These are phyloP conservation scores for Bretschneidera sinensis DNA, from an alignment of 345 rosid genomes.

Conservation along the genomic window DNA sequence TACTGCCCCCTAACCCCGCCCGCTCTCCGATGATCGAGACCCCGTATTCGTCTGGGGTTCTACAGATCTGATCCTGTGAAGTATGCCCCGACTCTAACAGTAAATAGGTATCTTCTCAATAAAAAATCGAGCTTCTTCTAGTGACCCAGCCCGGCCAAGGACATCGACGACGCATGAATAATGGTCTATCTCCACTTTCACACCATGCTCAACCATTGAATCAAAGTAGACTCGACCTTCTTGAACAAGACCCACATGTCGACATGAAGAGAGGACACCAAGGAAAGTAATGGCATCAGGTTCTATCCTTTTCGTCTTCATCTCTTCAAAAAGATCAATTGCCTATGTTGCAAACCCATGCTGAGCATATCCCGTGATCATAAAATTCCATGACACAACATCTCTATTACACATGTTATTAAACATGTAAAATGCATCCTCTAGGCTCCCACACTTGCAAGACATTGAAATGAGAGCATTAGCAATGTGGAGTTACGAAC, in stretches of 20 bases:
- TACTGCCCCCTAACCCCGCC: no score
- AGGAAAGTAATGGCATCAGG: conserved; percentile 81
- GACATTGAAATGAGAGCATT: conserved; percentile 87
- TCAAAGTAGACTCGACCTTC: conserved; percentile 54
- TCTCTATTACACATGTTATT: conserved; percentile 42
- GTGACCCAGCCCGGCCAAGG: conserved; percentile 71
- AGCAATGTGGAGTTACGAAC: conserved; percentile 47
- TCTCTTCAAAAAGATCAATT: conserved; percentile 55
- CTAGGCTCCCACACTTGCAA: conserved; percentile 75
- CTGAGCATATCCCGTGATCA: conserved; percentile 85
- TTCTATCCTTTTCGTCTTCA: no score
- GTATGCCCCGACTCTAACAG: no score
- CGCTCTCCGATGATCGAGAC: no score
- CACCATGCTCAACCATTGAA: conserved; percentile 49
- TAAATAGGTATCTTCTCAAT: conserved; percentile 61
- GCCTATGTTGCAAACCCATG: conserved; percentile 60
- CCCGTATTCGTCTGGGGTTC: no score
- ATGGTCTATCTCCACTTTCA: conserved; percentile 62
- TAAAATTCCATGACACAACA: conserved; percentile 84
- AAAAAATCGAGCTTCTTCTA: conserved; percentile 62
- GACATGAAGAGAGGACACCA: conserved; percentile 80
- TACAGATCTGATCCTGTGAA: no score
- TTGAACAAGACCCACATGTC: conserved; percentile 73
- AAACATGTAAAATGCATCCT: conserved; percentile 48
- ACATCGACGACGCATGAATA: conserved; percentile 85